Percentiles rank a stretch among this genome's conserved stretches.
These are phyloP conservation scores for Fragilaria crotonensis DNA, from an alignment of 108 stramenopile species.

Conservation along the genomic window DNA sequence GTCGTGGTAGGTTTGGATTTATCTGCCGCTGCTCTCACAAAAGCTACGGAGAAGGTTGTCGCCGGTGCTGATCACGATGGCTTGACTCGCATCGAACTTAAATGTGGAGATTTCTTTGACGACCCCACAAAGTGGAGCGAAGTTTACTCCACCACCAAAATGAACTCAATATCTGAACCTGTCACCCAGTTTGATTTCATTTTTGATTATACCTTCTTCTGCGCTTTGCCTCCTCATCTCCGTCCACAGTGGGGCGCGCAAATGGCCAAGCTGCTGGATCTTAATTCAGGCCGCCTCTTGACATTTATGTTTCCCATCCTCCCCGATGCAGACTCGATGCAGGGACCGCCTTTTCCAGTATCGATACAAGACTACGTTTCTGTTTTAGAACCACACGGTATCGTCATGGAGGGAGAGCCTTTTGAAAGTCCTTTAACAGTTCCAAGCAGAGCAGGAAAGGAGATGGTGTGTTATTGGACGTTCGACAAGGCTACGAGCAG, in stretches of 20 bases:
- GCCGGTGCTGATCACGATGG: neutral
- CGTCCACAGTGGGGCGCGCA: slow-evolving; percentile 7
- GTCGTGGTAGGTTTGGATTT: slow-evolving; percentile 19
- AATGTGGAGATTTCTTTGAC: slow-evolving; percentile 24
- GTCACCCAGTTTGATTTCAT: slow-evolving; percentile 20
- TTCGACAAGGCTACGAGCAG: neutral
- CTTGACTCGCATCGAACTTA: neutral
- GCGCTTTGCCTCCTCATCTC: slow-evolving; percentile 16
- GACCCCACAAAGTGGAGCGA: slow-evolving; percentile 11
- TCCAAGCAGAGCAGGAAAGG: slow-evolving; percentile 11
- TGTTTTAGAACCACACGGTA: slow-evolving; percentile 1
- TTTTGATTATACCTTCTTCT: slow-evolving; percentile 30
- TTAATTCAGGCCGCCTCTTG: slow-evolving; percentile 4
- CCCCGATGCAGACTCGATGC: neutral
- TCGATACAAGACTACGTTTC: slow-evolving; percentile 10
- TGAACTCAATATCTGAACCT: neutral
- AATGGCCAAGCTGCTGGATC: slow-evolving; percentile 12
- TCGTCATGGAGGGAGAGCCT: slow-evolving; percentile 9
- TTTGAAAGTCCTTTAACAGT: slow-evolving; percentile 11
- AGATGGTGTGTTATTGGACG: slow-evolving; percentile 22
- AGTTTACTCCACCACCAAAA: neutral
- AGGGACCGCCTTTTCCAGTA: slow-evolving; percentile 23
- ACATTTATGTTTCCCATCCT: slow-evolving; percentile 25
- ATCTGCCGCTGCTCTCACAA: slow-evolving; percentile 11
- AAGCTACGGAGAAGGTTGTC: slow-evolving; percentile 4